Evolutionary conservation across 2,329 filamentous ascomycete genomes (phyloP).

Genomic region (Tolypocladium ophioglossoides): DNA sequence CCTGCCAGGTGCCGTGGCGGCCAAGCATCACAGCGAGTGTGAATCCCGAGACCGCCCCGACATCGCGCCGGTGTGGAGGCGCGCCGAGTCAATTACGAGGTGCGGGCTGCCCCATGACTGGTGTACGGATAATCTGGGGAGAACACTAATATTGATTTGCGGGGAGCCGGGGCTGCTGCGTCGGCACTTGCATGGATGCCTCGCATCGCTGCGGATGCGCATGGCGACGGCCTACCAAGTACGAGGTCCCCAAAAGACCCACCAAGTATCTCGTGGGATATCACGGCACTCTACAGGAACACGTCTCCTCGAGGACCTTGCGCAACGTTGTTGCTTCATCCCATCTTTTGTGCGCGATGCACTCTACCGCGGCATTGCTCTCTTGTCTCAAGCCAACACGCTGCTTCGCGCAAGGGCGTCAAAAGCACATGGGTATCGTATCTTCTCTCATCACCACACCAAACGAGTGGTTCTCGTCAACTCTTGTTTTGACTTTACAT

Average conservation of each 20-base stretch:
- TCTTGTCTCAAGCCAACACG: not conserved
- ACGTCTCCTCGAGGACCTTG: too few relatives aligned
- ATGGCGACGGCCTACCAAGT: too few relatives aligned
- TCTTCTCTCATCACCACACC: not conserved
- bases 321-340: not conserved
- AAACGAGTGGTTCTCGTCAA: not conserved
- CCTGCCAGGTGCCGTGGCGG: not conserved
- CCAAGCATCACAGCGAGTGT: not conserved
- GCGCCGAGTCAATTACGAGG: not conserved
- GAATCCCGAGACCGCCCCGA: not conserved
- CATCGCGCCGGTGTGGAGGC: not conserved
- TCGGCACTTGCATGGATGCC: not conserved
- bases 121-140: too few relatives aligned
- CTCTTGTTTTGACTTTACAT: not conserved
- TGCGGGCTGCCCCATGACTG: not conserved
- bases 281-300: not conserved
- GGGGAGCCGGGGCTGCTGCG: not conserved
- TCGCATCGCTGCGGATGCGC: too few relatives aligned
- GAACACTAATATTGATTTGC: too few relatives aligned
- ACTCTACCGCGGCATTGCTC: not conserved
- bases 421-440: not conserved
- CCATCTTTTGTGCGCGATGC: not conserved
- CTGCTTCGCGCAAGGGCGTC: not conserved
- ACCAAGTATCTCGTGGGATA: not conserved
- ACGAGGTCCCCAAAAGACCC: too few relatives aligned